Conservation (phyloP, 1,139 yeast genomes). For the Protomyces macrosporus region DNA sequence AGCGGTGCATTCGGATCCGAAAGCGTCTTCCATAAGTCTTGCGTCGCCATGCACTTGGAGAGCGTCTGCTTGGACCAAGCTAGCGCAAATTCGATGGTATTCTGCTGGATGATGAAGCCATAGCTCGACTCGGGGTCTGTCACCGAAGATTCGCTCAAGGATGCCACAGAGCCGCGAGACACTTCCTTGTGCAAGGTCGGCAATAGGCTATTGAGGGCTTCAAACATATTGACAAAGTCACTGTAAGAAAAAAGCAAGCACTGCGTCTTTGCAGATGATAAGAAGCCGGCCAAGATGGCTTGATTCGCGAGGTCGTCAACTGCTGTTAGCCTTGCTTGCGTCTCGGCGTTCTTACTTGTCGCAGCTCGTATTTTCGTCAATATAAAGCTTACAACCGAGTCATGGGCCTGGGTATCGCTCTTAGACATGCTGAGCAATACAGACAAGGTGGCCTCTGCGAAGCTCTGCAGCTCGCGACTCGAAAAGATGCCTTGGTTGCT, state of each 20-base stretch:
- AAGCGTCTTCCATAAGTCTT: neutral
- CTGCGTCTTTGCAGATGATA: neutral
- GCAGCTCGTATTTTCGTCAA: neutral
- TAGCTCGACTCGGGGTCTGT: neutral
- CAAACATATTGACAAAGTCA: slow-evolving; percentile 1
- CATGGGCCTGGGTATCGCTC: neutral
- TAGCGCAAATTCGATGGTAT: slow-evolving; percentile 1
- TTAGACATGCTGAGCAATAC: neutral
- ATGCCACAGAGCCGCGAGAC: neutral
- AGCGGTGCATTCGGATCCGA: neutral
- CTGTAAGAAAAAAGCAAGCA: slow-evolving; percentile 5
- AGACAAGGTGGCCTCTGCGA: neutral
- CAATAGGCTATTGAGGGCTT: neutral
- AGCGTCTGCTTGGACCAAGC: slow-evolving; percentile 6
- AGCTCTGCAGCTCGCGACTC: neutral
- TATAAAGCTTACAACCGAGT: neutral
- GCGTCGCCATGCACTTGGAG: neutral
- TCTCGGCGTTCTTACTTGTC: neutral
- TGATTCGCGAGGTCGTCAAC: neutral
- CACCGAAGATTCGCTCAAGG: neutral
- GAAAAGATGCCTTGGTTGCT: neutral
- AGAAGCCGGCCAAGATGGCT: slow-evolving; percentile 3
- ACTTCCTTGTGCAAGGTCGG: neutral
- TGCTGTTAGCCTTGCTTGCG: neutral
- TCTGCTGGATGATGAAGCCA: slow-evolving; percentile 1